Evolutionary conservation across 2,329 filamentous ascomycete genomes (phyloP).

Genomic region (Emmonsiellopsis sp.): DNA sequence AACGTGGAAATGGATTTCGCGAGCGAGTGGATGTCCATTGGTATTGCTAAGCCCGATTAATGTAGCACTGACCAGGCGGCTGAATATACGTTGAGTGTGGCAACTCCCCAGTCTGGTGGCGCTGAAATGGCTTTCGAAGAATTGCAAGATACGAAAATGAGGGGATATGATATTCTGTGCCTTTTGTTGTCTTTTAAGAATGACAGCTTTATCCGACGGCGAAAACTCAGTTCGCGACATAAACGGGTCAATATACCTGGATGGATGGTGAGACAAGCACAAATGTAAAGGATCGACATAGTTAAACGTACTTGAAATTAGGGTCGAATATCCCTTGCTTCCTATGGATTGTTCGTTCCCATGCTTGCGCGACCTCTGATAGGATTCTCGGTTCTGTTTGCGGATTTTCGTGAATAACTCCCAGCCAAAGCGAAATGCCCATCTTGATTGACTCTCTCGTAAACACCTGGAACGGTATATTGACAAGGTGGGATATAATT

Average conservation of each 20-base stretch:
- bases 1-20: constrained; percentile 86
- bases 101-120: constrained; percentile 77
- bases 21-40: constrained; percentile 71
- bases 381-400: constrained; percentile 77
- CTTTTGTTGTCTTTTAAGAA: constrained; percentile 66
- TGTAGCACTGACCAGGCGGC: constrained; percentile 70
- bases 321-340: constrained; percentile 74
- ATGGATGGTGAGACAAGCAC: constrained; percentile 10
- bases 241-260: constrained; percentile 72
- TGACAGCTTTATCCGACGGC: constrained; percentile 68
- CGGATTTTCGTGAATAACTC: constrained; percentile 93
- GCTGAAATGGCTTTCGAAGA: constrained; percentile 90
- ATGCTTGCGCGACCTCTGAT: constrained; percentile 78
- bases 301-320: constrained; percentile 46
- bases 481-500: constrained; percentile 78
- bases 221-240: constrained; percentile 87
- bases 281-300: not conserved
- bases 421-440: constrained; percentile 91
- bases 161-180: constrained; percentile 79
- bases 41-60: constrained; percentile 64
- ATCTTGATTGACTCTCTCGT: constrained; percentile 93
- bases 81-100: constrained; percentile 72
- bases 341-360: constrained; percentile 74
- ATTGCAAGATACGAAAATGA: constrained; percentile 76
- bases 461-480: constrained; percentile 86